These are phyloP conservation scores for Cryptococcus hybrid DNA, from an alignment of 1,284 basidiomycete genomes.

Conservation along the genomic window DNA sequence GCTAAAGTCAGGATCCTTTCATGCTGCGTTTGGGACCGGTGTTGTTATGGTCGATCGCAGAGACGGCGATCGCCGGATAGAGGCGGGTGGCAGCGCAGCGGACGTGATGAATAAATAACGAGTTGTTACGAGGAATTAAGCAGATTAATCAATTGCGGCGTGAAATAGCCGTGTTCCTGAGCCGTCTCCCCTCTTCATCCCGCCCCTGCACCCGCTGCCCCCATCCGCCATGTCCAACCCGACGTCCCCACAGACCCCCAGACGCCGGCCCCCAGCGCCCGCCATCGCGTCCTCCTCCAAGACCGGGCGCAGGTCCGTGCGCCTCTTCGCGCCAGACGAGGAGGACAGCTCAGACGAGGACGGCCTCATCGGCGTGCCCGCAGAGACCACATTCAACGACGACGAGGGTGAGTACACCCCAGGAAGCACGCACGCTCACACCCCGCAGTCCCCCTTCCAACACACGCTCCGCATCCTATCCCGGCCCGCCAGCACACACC, in stretches of 20 bases:
- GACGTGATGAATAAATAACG: too few species aligned
- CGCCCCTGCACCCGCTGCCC: neutral
- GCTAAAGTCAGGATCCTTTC: too few species aligned
- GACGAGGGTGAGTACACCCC: slow-evolving; percentile 6
- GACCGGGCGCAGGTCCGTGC: slow-evolving; percentile 8
- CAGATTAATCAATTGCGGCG: too few species aligned
- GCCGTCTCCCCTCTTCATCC: neutral
- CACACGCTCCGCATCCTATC: slow-evolving; percentile 13
- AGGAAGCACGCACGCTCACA: neutral
- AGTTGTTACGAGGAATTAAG: too few species aligned
- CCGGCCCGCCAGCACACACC: slow-evolving; percentile 10
- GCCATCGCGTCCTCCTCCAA: slow-evolving; percentile 3
- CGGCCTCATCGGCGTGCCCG: slow-evolving; percentile 1
- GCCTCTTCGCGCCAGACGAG: slow-evolving; percentile 16
- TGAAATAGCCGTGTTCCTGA: neutral
- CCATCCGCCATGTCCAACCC: neutral
- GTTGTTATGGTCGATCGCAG: too few species aligned
- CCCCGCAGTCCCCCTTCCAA: slow-evolving; percentile 4
- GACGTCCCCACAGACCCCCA: neutral
- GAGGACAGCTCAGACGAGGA: slow-evolving; percentile 18
- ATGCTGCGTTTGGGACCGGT: too few species aligned
- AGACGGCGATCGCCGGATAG: too few species aligned
- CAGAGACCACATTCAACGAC: slow-evolving; percentile 1
- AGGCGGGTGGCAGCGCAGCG: too few species aligned
- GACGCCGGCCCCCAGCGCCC: neutral